phyloP scores from a whole-genome alignment of 2,329 filamentous ascomycete genomes.

The Pestalotiopsis sp. region DNA sequence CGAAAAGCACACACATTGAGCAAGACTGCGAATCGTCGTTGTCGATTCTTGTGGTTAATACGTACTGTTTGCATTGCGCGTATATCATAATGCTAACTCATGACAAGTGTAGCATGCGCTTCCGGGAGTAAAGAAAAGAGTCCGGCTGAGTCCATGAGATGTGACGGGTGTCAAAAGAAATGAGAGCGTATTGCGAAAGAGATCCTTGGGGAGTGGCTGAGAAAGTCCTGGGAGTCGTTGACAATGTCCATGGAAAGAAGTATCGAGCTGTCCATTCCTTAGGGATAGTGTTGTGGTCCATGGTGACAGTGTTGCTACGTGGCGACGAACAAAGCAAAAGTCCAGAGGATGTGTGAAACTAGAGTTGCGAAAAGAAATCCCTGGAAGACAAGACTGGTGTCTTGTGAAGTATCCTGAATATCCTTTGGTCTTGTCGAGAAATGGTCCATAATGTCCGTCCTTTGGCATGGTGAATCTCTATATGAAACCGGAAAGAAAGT shows the following conservation, averaged over 20 bases:
- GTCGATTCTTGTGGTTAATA: conserved; percentile 2
- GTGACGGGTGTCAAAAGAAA: not conserved
- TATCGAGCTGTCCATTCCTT: not conserved
- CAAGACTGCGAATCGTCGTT: not conserved
- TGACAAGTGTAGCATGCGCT: conserved; percentile 1
- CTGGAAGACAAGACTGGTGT: not conserved
- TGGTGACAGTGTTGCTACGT: not conserved
- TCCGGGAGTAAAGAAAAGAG: not conserved
- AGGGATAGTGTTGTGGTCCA: not conserved
- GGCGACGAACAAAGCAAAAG: not conserved
- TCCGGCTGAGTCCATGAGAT: not conserved
- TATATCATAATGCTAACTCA: not conserved
- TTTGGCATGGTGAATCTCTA: not conserved
- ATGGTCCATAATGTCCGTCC: not conserved
- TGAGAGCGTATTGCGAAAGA: not conserved
- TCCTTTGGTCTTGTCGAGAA: not conserved
- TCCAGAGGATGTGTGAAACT: not conserved
- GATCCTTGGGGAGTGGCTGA: not conserved
- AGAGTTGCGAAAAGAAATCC: not conserved
- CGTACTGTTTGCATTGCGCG: not conserved
- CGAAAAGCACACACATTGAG: not conserved
- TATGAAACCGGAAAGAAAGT: not conserved
- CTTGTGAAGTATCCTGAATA: not conserved
- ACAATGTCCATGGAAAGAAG: not conserved
- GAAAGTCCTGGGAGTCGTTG: not conserved